Evolutionary conservation across 2,329 filamentous ascomycete genomes (phyloP).

Genomic region (Zelopaecilomyces penicillatus): DNA sequence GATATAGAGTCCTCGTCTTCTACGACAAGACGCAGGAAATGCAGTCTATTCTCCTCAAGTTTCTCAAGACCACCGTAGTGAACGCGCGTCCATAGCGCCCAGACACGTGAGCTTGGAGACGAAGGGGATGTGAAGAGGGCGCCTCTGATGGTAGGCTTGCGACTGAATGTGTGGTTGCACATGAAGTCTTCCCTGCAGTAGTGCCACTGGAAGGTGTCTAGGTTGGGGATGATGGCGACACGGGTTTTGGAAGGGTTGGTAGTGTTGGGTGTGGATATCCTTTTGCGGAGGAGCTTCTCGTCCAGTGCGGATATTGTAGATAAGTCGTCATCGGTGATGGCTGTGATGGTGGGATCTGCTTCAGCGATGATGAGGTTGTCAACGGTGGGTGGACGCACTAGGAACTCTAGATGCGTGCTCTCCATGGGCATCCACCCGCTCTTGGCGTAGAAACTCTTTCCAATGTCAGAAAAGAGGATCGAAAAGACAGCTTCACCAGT

Average conservation of each 20-base stretch:
- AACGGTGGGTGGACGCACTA: constrained; percentile 10
- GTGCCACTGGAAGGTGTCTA: constrained; percentile 44
- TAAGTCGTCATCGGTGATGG: constrained; percentile 53
- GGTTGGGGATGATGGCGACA: constrained; percentile 25
- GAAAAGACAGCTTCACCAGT: constrained; percentile 51
- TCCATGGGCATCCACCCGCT: constrained; percentile 69
- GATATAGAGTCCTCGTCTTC: constrained; percentile 39
- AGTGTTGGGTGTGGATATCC: constrained; percentile 30
- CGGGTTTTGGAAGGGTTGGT: constrained; percentile 18
- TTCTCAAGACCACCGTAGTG: constrained; percentile 50
- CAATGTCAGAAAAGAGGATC: constrained; percentile 79
- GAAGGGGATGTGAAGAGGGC: constrained; percentile 50
- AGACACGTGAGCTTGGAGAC: constrained; percentile 48
- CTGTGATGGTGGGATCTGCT: constrained; percentile 15
- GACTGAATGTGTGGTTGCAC: constrained; percentile 51
- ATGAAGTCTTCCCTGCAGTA: constrained; percentile 75
- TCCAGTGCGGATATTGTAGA: constrained; percentile 54
- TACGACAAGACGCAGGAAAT: constrained; percentile 60
- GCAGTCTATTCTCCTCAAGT: constrained; percentile 55
- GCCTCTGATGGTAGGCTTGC: constrained; percentile 55
- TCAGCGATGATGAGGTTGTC: background rate
- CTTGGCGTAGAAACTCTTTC: constrained; percentile 69
- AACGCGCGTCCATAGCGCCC: constrained; percentile 64
- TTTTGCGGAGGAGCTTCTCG: constrained; percentile 49
- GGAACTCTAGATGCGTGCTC: constrained; percentile 63